phyloP scores from a whole-genome alignment of 306 rosid genomes.

The Psophocarpus tetragonolobus region DNA sequence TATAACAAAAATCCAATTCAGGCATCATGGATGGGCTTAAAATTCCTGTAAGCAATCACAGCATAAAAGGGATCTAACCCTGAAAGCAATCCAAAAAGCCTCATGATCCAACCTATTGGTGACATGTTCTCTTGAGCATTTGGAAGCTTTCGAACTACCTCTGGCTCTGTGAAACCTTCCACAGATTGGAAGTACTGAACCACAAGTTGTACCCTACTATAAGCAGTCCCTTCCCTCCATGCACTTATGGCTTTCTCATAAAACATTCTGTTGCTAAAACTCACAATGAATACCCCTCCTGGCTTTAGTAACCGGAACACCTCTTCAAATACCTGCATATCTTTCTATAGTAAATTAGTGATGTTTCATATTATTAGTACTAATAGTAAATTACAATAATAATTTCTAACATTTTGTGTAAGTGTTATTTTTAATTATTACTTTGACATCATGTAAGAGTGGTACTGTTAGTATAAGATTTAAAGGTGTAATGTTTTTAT shows the following conservation, averaged over 20 bases:
- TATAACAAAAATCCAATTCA: conserved; percentile 18
- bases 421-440: too few species aligned
- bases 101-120: conserved; percentile 55
- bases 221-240: conserved; percentile 79
- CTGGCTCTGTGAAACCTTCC: conserved; percentile 81
- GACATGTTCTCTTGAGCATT: conserved; percentile 43
- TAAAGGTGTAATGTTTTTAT: too few species aligned
- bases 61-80: conserved; percentile 79
- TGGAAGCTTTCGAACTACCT: conserved; percentile 58
- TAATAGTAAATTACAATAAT: too few species aligned
- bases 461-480: too few species aligned
- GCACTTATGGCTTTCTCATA: conserved; percentile 79
- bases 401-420: too few species aligned
- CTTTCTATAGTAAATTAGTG: not conserved
- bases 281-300: conserved; percentile 83
- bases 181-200: conserved; percentile 82
- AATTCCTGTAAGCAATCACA: conserved; percentile 74
- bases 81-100: conserved; percentile 58
- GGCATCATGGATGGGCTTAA: conserved; percentile 56
- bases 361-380: not conserved
- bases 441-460: too few species aligned
- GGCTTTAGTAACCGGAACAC: conserved; percentile 72
- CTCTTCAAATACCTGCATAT: conserved; percentile 76
- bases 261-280: conserved; percentile 88
- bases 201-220: conserved; percentile 70